Evolutionary conservation across 768 basidiomycete species (phyloP).

Genomic region (Polyporus arcularius): DNA sequence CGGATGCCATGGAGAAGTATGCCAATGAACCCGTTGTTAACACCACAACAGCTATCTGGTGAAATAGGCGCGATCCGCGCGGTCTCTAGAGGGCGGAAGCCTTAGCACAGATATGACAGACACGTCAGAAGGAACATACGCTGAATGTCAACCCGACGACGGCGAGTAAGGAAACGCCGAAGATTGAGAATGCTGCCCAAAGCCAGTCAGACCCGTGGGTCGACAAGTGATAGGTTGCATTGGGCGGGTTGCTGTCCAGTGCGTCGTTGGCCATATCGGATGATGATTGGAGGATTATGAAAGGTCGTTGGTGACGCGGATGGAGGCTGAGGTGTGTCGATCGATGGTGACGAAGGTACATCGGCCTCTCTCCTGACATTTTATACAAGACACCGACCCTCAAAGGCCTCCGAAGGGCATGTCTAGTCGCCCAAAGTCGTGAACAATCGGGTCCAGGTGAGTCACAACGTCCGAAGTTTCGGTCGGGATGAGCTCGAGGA

Average conservation of each 20-base stretch:
- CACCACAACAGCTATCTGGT: slow-evolving; percentile 49
- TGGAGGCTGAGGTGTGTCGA: too few species aligned
- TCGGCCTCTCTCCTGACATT: too few species aligned
- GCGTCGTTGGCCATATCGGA: slow-evolving; percentile 33
- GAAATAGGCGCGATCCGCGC: slow-evolving; percentile 47
- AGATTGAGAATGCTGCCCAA: slow-evolving; percentile 56
- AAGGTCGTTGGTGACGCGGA: too few species aligned
- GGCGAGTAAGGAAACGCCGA: slow-evolving; percentile 43
- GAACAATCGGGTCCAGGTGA: slow-evolving; percentile 9
- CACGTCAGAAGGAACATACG: slow-evolving; percentile 20
- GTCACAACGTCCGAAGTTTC: background rate
- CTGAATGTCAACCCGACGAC: slow-evolving; percentile 40
- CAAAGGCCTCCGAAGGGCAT: background rate
- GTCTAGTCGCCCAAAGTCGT: slow-evolving; percentile 7
- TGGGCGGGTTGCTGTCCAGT: slow-evolving; percentile 36
- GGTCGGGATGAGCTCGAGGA: slow-evolving; percentile 1
- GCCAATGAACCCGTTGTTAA: slow-evolving; percentile 46
- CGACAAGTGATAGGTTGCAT: slow-evolving; percentile 42
- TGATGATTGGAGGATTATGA: too few species aligned
- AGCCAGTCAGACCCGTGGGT: slow-evolving; percentile 50
- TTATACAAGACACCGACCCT: background rate
- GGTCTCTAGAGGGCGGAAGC: slow-evolving; percentile 28
- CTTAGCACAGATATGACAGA: background rate
- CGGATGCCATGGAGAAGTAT: slow-evolving; percentile 58
- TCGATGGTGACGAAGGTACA: too few species aligned